A percentile compares a stretch with the other conserved stretches of the same genome.
These are phyloP conservation scores for Bryum argenteum DNA, from an alignment of 225 moss, liverwort and hornwort genomes.

Conservation along the genomic window DNA sequence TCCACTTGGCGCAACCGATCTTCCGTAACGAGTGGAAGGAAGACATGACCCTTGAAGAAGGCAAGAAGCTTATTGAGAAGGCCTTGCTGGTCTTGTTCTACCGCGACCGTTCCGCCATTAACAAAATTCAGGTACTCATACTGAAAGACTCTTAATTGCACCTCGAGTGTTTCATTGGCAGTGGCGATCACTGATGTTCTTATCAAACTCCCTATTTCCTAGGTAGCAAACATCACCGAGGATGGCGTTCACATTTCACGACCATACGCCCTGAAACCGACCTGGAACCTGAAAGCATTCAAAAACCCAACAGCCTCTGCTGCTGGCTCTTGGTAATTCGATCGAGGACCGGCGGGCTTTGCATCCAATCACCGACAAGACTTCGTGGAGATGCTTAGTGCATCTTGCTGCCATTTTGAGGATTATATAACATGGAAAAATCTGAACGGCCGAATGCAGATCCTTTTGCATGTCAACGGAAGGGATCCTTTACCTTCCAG, in stretches of 20 bases:
- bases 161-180: too few species aligned
- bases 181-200: too few species aligned
- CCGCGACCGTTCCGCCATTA: constrained; percentile 82
- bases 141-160: too few species aligned
- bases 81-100: constrained; percentile 82
- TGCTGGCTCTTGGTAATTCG: constrained; percentile 70
- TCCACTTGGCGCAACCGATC: constrained; percentile 84
- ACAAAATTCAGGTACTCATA: constrained; percentile 85
- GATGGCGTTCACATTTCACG: constrained; percentile 67
- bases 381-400: not conserved
- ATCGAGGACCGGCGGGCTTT: not conserved
- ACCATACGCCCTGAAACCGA: constrained; percentile 73
- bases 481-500: not conserved
- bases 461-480: not conserved
- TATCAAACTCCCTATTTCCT: not conserved
- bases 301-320: constrained; percentile 74
- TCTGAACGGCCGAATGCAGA: not conserved
- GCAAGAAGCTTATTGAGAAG: constrained; percentile 77
- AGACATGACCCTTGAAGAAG: constrained; percentile 83
- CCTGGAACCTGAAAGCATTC: constrained; percentile 74
- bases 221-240: constrained; percentile 86
- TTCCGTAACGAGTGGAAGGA: constrained; percentile 90
- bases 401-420: not conserved
- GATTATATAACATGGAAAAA: not conserved
- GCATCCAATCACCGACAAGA: not conserved